Conservation (phyloP, 2,329 filamentous ascomycete genomes). For the Ophiostoma angusticollis region DNA sequence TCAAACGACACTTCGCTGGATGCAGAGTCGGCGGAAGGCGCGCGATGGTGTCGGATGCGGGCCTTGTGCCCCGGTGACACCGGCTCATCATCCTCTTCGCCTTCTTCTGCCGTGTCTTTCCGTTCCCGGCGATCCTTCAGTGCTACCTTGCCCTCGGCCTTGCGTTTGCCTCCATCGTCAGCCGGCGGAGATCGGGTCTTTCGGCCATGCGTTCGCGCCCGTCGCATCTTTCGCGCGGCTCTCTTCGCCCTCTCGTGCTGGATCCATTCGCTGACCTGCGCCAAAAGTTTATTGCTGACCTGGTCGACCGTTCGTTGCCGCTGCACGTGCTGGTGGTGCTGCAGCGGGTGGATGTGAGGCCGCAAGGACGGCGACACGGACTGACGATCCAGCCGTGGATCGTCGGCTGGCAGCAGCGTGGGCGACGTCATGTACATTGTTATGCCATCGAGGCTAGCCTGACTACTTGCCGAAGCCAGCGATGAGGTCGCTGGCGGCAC, state of each 20-base stretch:
- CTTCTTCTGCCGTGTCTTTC: neutral
- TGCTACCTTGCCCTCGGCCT: constrained; percentile 19
- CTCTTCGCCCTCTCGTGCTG: constrained; percentile 64
- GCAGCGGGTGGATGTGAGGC: constrained; percentile 15
- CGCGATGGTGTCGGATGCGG: constrained; percentile 21
- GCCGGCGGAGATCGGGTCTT: constrained; percentile 28
- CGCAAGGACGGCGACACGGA: constrained; percentile 6
- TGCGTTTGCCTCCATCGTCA: constrained; percentile 14
- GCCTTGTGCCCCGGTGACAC: constrained; percentile 14
- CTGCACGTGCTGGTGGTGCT: constrained; percentile 25
- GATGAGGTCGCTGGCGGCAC: constrained; percentile 27
- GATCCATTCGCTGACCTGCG: constrained; percentile 73
- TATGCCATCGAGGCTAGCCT: constrained; percentile 23
- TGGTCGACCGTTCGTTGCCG: constrained; percentile 23
- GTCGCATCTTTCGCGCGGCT: constrained; percentile 38
- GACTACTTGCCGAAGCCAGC: constrained; percentile 30
- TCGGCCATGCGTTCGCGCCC: constrained; percentile 24
- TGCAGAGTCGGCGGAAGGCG: constrained; percentile 50
- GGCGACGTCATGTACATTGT: constrained; percentile 15
- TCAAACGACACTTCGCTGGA: constrained; percentile 64
- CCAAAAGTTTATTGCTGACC: constrained; percentile 45
- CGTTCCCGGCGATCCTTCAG: constrained; percentile 15
- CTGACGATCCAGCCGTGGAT: constrained; percentile 4
- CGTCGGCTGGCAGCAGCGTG: constrained; percentile 19
- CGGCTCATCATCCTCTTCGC: neutral